Base-by-base conservation (phyloP, 192 early-diverging fungal species). In the Funneliformis geosporum region DNA sequence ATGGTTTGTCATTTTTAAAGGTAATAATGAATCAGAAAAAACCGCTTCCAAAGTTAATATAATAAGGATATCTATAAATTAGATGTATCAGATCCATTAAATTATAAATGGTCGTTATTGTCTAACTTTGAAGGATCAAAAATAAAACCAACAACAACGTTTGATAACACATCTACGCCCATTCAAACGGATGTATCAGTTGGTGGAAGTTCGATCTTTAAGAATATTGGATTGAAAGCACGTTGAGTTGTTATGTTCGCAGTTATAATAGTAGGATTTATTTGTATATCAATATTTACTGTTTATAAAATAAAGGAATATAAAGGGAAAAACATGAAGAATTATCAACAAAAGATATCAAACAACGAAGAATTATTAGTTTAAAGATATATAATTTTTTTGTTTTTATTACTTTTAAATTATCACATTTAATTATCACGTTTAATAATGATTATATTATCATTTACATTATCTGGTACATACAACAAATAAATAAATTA, bases 61-160 rank as follows among this genome's bases (percentile, higher is more conserved):
- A 65, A 28, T 9, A 33, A 65, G 33, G 28, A 28, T 33, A 65
- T 65, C 12, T 65, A 65, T 65, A 65, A 65, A 65, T 65, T 65
- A 33, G 21, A 65, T 33, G 16, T 65, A 65, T 65, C 62, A 33
- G 62, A 65, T 65, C 62, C 62, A 38, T 65, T 65, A 65, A 25
- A 23, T 2, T 65, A 65, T 65, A 65, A 65, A 65, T 65, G 62
- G 62, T 38, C 62, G 11, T 23, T 65, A 65, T 65, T 65, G 16
- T 16, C 62, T 27, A 65, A 5, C 33, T 65, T 33, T 28, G 62
- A 25, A 1, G 5, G 8, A 64, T 5, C 62, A 12, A 65, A 25
- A 65, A 0, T 4, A 14, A 47, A 11, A 50, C 11, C 47, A 16
- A 18, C 14, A 21, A 3, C 47, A 21, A 14, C 47, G 12, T 18